These are phyloP conservation scores for Coffea canephora DNA, from an alignment of 257 asterid genomes.

Conservation along the genomic window DNA sequence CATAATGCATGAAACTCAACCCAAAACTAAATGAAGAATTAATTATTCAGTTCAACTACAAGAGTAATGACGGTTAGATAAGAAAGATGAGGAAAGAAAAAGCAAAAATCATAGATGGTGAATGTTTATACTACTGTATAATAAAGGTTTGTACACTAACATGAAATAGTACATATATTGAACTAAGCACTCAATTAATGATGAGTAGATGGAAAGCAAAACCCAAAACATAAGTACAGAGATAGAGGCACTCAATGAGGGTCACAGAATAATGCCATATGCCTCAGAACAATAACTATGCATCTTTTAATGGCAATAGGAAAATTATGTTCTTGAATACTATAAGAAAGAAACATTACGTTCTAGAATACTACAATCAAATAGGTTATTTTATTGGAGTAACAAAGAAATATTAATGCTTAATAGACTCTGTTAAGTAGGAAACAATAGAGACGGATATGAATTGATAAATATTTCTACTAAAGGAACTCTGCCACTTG, in stretches of 20 bases:
- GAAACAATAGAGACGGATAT: not conserved
- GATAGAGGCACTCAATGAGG: too few species aligned
- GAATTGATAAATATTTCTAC: not conserved
- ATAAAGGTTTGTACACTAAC: not conserved
- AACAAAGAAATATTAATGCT: too few species aligned
- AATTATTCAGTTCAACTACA: not conserved
- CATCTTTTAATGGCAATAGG: not conserved
- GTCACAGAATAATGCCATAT: not conserved
- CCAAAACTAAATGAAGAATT: too few species aligned
- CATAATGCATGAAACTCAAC: not conserved
- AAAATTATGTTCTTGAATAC: not conserved
- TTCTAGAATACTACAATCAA: not conserved
- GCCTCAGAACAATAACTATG: not conserved
- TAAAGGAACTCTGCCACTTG: not conserved
- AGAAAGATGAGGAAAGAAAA: not conserved
- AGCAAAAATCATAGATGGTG: not conserved
- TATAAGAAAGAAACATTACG: not conserved
- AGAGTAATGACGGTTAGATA: not conserved
- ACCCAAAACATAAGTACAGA: not conserved
- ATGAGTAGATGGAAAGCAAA: not conserved
- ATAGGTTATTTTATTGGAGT: not conserved
- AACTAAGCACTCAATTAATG: not conserved
- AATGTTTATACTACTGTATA: not conserved
- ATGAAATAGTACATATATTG: not conserved
- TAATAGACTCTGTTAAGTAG: not conserved